A percentile compares a stretch with the other conserved stretches of the same genome.
Conservation (phyloP, 2,329 filamentous ascomycete genomes). For the Penicillium digitatum region DNA sequence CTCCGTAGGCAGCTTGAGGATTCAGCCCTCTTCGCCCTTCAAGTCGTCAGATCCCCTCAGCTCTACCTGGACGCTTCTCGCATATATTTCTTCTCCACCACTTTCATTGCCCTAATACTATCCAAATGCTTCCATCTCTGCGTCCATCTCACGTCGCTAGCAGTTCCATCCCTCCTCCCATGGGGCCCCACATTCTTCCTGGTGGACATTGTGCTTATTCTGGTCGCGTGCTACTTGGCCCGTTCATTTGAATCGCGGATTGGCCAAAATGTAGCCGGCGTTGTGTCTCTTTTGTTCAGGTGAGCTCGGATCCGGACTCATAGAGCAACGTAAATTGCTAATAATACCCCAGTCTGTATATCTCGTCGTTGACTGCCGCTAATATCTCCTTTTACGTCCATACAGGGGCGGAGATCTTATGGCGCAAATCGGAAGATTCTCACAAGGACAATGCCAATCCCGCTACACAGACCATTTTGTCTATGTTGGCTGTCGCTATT, state of each 20-base stretch:
- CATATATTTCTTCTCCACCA: slow-evolving; percentile 13
- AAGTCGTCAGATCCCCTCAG: slow-evolving; percentile 11
- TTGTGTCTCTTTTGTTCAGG: slow-evolving; percentile 7
- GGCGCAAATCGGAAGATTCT: slow-evolving; percentile 16
- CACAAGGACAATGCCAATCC: slow-evolving; percentile 4
- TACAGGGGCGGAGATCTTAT: slow-evolving; percentile 24
- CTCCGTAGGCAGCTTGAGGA: background rate
- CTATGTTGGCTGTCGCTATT: slow-evolving; percentile 14
- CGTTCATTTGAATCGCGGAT: slow-evolving; percentile 10
- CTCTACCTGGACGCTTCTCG: slow-evolving; percentile 6
- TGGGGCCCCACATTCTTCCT: slow-evolving; percentile 17
- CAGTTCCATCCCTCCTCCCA: background rate
- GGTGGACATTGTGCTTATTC: slow-evolving; percentile 12
- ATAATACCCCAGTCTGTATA: slow-evolving; percentile 3
- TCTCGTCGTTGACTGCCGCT: slow-evolving; percentile 16
- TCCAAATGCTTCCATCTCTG: slow-evolving; percentile 15
- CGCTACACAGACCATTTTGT: slow-evolving; percentile 11
- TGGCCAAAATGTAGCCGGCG: slow-evolving; percentile 5
- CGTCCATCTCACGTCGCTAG: slow-evolving; percentile 5
- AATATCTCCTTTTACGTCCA: slow-evolving; percentile 21
- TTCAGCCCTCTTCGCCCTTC: slow-evolving; percentile 1
- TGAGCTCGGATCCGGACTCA: background rate
- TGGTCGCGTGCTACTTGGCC: slow-evolving; percentile 11
- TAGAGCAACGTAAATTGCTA: background rate
- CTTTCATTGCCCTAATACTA: slow-evolving; percentile 10